Evolutionary conservation across 345 rosid species (phyloP).

Genomic region (Hibiscus trionum): DNA sequence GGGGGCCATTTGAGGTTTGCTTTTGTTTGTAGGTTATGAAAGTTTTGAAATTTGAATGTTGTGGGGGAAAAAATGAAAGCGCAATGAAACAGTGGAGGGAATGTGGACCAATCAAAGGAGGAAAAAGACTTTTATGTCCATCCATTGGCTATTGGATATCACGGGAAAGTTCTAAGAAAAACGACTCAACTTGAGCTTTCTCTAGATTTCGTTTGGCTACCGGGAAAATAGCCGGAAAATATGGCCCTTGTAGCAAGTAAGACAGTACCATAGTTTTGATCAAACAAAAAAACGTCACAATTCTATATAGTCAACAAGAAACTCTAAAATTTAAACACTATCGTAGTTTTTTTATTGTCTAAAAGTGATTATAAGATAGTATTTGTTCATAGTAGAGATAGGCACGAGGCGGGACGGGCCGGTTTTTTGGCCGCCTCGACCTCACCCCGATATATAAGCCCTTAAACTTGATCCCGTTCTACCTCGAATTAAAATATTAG

Average conservation of each 20-base stretch:
- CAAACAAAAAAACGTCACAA: too few species aligned
- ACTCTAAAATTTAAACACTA: too few species aligned
- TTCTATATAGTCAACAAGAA: too few species aligned
- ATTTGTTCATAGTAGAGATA: too few species aligned
- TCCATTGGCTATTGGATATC: neutral
- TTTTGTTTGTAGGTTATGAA: slow-evolving; percentile 12
- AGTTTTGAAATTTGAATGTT: slow-evolving; percentile 18
- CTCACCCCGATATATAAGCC: accelerated
- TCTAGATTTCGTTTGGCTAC: neutral
- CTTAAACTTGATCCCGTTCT: too few species aligned
- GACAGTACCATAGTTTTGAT: too few species aligned
- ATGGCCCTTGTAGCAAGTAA: too few species aligned
- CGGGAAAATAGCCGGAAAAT: neutral
- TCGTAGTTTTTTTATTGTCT: too few species aligned
- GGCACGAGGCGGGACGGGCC: too few species aligned
- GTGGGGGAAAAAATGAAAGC: neutral
- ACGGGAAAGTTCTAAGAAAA: neutral
- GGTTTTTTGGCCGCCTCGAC: too few species aligned
- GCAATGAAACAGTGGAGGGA: neutral
- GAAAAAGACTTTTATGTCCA: neutral
- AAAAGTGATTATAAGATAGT: too few species aligned
- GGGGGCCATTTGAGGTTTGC: slow-evolving; percentile 7
- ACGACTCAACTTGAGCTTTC: neutral
- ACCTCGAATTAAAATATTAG: too few species aligned
- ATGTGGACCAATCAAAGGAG: neutral